These are phyloP conservation scores for Monosporozyma servazzii DNA, from an alignment of 805 yeast genomes.

Conservation along the genomic window DNA sequence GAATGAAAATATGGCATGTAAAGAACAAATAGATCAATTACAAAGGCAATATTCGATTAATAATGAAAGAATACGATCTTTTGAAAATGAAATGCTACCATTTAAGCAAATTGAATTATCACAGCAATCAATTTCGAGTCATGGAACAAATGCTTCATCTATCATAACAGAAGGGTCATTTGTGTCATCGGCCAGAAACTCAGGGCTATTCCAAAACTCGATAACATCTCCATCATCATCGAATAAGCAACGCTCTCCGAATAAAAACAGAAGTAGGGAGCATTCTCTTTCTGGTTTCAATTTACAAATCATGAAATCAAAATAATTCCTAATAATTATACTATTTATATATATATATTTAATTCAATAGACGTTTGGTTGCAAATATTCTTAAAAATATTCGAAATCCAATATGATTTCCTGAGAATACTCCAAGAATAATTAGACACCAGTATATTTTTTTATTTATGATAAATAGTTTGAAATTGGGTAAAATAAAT, in stretches of 20 bases:
- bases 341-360: background rate
- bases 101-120: background rate
- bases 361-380: background rate
- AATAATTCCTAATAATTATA: background rate
- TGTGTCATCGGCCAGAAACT: background rate
- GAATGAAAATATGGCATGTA: constrained; percentile 4
- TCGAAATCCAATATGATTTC: background rate
- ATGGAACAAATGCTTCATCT: background rate
- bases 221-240: background rate
- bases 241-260: background rate
- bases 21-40: background rate
- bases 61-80: background rate
- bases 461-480: background rate
- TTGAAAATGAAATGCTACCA: background rate
- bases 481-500: background rate
- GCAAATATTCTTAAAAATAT: background rate
- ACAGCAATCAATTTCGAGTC: background rate
- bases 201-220: background rate
- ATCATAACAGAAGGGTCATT: background rate
- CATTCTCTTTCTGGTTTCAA: constrained; percentile 1
- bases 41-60: background rate
- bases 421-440: background rate
- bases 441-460: background rate
- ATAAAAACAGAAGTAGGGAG: background rate
- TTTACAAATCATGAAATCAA: constrained; percentile 4